Conservation (phyloP, 768 basidiomycete species). For the Scleroderma bovista region DNA sequence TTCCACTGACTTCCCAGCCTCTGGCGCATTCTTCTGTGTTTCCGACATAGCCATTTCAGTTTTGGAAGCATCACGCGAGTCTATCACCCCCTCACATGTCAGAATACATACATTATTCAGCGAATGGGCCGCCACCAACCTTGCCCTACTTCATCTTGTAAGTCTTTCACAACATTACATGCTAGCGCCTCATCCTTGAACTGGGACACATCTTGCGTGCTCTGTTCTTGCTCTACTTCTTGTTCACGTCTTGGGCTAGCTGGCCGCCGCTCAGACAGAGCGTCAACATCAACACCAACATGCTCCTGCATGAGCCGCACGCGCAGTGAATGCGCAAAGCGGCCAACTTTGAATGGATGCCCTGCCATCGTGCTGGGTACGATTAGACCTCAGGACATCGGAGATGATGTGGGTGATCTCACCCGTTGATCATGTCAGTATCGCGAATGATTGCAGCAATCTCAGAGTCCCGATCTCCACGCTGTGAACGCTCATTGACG, state of each 20-base stretch:
- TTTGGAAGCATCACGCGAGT: constrained; percentile 34
- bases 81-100: constrained; percentile 32
- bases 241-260: constrained; percentile 45
- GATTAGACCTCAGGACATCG: not conserved
- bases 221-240: constrained; percentile 55
- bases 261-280: constrained; percentile 61
- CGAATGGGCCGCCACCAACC: constrained; percentile 32
- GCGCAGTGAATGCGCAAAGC: constrained; percentile 92
- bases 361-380: constrained; percentile 82
- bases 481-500: constrained; percentile 94
- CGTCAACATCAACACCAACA: constrained; percentile 91
- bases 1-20: constrained; percentile 23
- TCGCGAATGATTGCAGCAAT: constrained; percentile 89
- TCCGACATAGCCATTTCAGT: constrained; percentile 29
- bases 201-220: constrained; percentile 36
- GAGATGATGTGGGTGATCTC: constrained; percentile 18
- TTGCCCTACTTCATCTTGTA: constrained; percentile 40
- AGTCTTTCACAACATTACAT: constrained; percentile 31
- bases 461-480: constrained; percentile 97
- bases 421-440: constrained; percentile 96
- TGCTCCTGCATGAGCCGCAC: constrained; percentile 96
- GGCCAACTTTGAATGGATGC: constrained; percentile 89
- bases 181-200: constrained; percentile 32
- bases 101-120: not conserved
- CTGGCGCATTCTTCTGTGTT: not conserved